Evolutionary conservation across 106 monocot genomes (phyloP).

Genomic region (Dioscorea dumetorum): DNA sequence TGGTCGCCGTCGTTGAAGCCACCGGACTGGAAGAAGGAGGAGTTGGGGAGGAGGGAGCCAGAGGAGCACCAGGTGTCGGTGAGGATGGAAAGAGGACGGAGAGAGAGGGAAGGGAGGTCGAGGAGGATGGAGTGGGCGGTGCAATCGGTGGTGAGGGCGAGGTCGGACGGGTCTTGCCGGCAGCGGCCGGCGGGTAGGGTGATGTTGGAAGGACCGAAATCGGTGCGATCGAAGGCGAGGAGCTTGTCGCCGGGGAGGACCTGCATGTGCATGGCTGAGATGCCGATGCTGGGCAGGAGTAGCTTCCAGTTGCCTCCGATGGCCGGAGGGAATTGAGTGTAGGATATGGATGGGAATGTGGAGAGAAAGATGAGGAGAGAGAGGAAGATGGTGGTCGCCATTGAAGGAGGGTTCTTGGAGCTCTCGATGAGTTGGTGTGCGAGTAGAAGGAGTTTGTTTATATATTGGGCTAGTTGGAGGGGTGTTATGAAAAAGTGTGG

Average conservation of each 20-base stretch:
- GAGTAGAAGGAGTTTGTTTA: too few species aligned
- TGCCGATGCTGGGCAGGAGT: slow-evolving; percentile 26
- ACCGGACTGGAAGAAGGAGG: slow-evolving; percentile 30
- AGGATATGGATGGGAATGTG: background rate
- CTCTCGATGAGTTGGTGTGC: background rate
- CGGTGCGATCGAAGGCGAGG: slow-evolving; percentile 42
- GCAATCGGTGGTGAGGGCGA: slow-evolving; percentile 21
- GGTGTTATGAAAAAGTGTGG: too few species aligned
- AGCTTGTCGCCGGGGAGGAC: slow-evolving; percentile 40
- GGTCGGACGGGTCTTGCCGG: slow-evolving; percentile 4
- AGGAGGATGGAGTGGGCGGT: slow-evolving; percentile 36
- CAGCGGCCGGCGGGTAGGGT: slow-evolving; percentile 15
- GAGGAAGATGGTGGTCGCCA: background rate
- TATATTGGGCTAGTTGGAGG: too few species aligned
- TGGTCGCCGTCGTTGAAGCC: slow-evolving; percentile 34
- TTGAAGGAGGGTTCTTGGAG: background rate
- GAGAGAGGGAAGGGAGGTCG: slow-evolving; percentile 9
- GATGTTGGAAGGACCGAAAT: slow-evolving; percentile 40
- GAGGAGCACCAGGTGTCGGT: slow-evolving; percentile 42
- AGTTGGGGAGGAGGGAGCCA: slow-evolving; percentile 33
- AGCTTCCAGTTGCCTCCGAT: slow-evolving; percentile 24
- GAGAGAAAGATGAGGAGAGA: background rate
- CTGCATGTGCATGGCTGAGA: slow-evolving; percentile 59
- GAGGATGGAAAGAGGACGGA: slow-evolving; percentile 22
- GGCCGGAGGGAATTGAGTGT: background rate